These are phyloP conservation scores for Eimeria tenella DNA, from an alignment of 169 alveolate genomes.

Conservation along the genomic window DNA sequence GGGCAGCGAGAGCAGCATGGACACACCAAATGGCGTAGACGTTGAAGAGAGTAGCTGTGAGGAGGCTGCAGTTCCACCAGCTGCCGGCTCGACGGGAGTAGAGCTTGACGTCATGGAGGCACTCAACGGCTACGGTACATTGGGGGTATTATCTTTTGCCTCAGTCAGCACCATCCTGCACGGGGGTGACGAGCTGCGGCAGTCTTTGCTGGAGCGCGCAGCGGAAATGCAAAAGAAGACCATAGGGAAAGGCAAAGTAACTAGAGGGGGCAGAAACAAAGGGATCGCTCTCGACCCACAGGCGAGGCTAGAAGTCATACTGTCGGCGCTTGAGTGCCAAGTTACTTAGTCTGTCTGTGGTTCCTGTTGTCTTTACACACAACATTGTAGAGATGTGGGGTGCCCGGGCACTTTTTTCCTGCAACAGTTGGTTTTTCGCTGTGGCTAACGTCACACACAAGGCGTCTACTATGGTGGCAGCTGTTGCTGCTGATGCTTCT, in stretches of 20 bases:
- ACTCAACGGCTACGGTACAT: neutral
- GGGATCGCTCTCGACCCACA: neutral
- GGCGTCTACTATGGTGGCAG: too few relatives aligned
- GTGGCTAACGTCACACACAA: too few relatives aligned
- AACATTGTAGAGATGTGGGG: too few relatives aligned
- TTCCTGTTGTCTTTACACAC: too few relatives aligned
- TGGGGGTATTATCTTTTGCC: constrained; percentile 1
- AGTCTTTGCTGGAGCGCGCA: constrained; percentile 28
- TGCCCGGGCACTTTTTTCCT: too few relatives aligned
- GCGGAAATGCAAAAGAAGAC: constrained; percentile 16
- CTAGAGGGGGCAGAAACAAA: constrained; percentile 18
- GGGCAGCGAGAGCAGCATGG: neutral
- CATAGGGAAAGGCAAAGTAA: neutral
- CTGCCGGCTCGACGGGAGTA: neutral
- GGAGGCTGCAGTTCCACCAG: neutral
- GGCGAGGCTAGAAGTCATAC: constrained; percentile 19
- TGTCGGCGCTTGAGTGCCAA: constrained; percentile 9
- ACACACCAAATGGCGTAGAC: constrained; percentile 26
- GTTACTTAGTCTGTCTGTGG: neutral
- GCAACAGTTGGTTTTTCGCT: too few relatives aligned
- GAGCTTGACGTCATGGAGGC: neutral
- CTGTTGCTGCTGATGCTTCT: too few relatives aligned
- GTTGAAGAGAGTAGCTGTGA: constrained; percentile 18
- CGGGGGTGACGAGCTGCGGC: constrained; percentile 56
- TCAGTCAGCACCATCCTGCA: constrained; percentile 26